These are phyloP conservation scores for Pythium myriotylum DNA, from an alignment of 352 stramenopile genomes.

Conservation along the genomic window DNA sequence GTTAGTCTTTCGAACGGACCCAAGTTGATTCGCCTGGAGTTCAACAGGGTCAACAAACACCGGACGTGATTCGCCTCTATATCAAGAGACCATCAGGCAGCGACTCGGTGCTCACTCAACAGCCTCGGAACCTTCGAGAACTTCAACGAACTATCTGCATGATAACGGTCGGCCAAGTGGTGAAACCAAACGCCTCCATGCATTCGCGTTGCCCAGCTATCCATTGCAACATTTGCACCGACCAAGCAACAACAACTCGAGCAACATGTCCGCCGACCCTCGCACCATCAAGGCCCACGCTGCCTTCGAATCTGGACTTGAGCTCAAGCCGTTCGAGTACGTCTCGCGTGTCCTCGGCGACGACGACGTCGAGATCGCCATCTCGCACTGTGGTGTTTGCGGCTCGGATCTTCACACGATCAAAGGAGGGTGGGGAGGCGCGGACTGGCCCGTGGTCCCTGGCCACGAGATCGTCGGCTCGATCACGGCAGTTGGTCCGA, in stretches of 20 bases:
- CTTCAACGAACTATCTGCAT: too few species aligned
- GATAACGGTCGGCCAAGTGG: too few species aligned
- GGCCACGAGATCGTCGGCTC: slow-evolving; percentile 32
- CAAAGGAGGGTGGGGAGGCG: slow-evolving; percentile 20
- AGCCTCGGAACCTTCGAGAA: too few species aligned
- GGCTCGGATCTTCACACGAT: slow-evolving; percentile 35
- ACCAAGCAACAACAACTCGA: not conserved
- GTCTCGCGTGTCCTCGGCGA: slow-evolving; percentile 12
- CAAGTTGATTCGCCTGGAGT: too few species aligned
- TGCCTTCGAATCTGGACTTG: not conserved
- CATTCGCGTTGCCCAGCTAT: too few species aligned
- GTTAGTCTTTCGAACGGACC: too few species aligned
- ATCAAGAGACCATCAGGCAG: too few species aligned
- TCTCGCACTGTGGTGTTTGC: slow-evolving; percentile 27
- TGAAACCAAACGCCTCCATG: too few species aligned
- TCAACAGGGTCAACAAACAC: too few species aligned
- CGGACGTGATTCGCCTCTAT: too few species aligned
- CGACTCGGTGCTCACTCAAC: too few species aligned
- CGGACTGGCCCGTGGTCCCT: slow-evolving; percentile 26
- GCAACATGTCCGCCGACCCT: not conserved
- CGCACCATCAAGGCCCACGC: slow-evolving; percentile 14
- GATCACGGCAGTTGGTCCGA: slow-evolving; percentile 12
- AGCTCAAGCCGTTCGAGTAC: slow-evolving; percentile 20
- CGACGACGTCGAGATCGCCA: slow-evolving; percentile 10
- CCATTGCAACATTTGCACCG: not conserved